phyloP scores from a whole-genome alignment of 225 moss, liverwort and hornwort genomes.

The Sphagnum contortum region DNA sequence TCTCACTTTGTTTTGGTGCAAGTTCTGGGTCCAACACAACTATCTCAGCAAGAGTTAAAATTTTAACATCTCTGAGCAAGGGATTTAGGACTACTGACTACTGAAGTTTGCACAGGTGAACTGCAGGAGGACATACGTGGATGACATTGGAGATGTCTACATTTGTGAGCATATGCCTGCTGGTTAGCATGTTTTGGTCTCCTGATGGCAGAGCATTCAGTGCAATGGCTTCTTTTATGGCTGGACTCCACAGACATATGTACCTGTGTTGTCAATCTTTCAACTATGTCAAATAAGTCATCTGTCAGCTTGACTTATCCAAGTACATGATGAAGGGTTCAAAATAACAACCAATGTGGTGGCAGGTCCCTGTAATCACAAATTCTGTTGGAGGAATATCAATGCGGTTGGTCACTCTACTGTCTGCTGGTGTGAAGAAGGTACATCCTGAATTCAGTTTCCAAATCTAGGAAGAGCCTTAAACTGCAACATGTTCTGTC shows the following conservation, averaged over 20 bases:
- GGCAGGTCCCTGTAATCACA: slow-evolving; percentile 67
- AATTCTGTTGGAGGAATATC: slow-evolving; percentile 95
- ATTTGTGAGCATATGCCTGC: slow-evolving; percentile 57
- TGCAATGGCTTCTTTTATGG: slow-evolving; percentile 78
- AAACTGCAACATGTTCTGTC: no score
- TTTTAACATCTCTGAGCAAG: not conserved
- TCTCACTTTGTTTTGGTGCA: no score
- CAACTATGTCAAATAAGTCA: no score
- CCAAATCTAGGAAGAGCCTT: not conserved
- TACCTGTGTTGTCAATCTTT: slow-evolving; percentile 14
- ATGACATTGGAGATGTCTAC: slow-evolving; percentile 97
- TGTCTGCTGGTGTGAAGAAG: slow-evolving; percentile 96
- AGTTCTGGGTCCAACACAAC: no score
- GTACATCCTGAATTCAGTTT: slow-evolving; percentile 10
- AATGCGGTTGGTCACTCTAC: slow-evolving; percentile 90
- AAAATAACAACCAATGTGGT: not conserved
- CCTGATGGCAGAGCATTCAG: slow-evolving; percentile 76
- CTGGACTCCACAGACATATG: slow-evolving; percentile 69
- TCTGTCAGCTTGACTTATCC: no score
- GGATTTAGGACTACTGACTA: not conserved
- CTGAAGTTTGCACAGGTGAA: slow-evolving; percentile 47
- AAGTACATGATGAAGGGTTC: no score
- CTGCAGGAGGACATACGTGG: slow-evolving; percentile 70
- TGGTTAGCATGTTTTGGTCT: slow-evolving; percentile 73
- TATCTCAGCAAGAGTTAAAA: no score